Base-by-base conservation (phyloP, 345 rosid species). In the Cardiospermum halicacabum region DNA sequence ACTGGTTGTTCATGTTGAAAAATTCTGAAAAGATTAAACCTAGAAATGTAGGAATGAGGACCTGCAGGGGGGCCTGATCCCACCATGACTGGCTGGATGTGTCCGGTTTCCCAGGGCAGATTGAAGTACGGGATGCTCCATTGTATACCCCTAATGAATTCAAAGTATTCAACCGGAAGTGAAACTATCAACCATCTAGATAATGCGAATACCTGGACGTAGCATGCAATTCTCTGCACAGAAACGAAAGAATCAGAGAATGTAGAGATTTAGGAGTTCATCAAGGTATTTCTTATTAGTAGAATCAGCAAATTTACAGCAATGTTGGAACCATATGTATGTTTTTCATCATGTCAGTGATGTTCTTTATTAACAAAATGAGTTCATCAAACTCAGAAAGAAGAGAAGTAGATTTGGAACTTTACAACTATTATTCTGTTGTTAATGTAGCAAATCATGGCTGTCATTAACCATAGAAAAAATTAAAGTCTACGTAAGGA, bases 141-240 rank as follows among this genome's bases (percentile, higher is more conserved):
- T 58, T 82, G 89, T 43, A 93, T 53, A 53, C 83, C 77, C 76
- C 91, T 78, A 27, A 81, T 77, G 69, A 90, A 72, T 66, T 93
- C 97, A 59, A 80, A 88, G 69, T 85, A 93, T 45, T 84, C 88
- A 16, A 84, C 79, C 9, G 97, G 98, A 66, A 90, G 71, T 19
- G 69, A 71, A 57, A 81, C 86, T 1, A 85, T 86, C 72, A 90
- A 63, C 94, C 96, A 93, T 77, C 96, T 83, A 42, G 94, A 80
- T 47, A 93, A 75, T 25, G 98, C 98, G 67, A 93, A 93, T 49
- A 90, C 82, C 80, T 93, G 98, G 77, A 93, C 79, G 88, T 88
- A 67, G 78, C 92, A 85, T 15, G 85, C 92, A 53, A 74, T 81
- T 82, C 92, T 90, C 97, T 93, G 90, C 62, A 58, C 30, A 49